Percentiles rank a stretch among this genome's conserved stretches.
Evolutionary conservation across 768 basidiomycete species (phyloP).

Genomic region (Vararia minispora): DNA sequence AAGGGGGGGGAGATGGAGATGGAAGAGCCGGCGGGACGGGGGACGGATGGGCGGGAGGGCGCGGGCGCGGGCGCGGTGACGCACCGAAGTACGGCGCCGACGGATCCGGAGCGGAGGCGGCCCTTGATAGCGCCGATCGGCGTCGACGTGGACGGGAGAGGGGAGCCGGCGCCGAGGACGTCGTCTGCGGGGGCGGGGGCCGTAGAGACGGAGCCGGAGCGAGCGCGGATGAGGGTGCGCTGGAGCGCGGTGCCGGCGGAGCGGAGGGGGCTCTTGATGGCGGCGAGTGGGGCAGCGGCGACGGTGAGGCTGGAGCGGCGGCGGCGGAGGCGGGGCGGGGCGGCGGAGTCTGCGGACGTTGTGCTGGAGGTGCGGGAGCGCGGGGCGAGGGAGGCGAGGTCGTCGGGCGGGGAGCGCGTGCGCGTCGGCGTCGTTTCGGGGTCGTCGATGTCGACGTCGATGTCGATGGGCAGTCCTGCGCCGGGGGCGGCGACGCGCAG

Average conservation of each 20-base stretch:
- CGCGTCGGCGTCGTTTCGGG: conserved; percentile 29
- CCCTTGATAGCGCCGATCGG: not conserved
- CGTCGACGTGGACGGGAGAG: too few species aligned
- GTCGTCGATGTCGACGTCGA: conserved; percentile 28
- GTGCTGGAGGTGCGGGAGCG: conserved; percentile 17
- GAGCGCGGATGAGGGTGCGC: conserved; percentile 15
- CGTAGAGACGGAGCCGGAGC: conserved; percentile 11
- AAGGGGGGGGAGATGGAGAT: not conserved
- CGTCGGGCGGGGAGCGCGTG: conserved; percentile 17
- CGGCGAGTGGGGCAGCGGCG: conserved; percentile 39
- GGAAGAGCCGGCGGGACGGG: not conserved
- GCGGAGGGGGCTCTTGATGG: conserved; percentile 47
- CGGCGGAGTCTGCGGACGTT: conserved; percentile 13
- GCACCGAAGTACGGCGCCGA: conserved; percentile 9
- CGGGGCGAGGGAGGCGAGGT: conserved; percentile 20
- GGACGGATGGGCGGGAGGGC: not conserved
- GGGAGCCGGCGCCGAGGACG: not conserved
- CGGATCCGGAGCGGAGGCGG: conserved; percentile 10
- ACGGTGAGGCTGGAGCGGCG: conserved; percentile 55
- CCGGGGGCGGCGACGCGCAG: conserved; percentile 10
- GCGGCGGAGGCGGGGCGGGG: conserved; percentile 37
- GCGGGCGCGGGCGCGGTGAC: too few species aligned
- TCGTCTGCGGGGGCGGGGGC: too few species aligned
- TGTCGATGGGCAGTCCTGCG: conserved; percentile 17
- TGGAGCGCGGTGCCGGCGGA: conserved; percentile 40